A percentile compares a stretch with the other conserved stretches of the same genome.
These are phyloP conservation scores for Zelonia costaricensis DNA, from an alignment of 208 protist genomes.

Conservation along the genomic window DNA sequence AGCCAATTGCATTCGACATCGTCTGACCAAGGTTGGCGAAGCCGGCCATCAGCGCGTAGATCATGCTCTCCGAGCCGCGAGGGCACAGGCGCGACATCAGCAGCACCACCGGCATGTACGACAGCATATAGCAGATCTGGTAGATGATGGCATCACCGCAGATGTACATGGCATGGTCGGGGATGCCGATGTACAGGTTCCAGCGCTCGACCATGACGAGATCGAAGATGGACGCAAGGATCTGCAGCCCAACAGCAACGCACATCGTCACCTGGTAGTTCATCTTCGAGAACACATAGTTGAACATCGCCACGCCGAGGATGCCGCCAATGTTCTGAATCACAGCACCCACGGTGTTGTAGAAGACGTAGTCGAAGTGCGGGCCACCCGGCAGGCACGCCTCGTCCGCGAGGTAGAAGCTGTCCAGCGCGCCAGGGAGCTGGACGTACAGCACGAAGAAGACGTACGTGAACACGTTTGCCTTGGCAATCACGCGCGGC, in stretches of 20 bases:
- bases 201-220: slow-evolving; percentile 78
- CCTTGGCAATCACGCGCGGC: slow-evolving; percentile 38
- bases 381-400: slow-evolving; percentile 53
- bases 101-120: slow-evolving; percentile 72
- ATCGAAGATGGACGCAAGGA: slow-evolving; percentile 63
- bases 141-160: slow-evolving; percentile 65
- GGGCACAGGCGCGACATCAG: slow-evolving; percentile 80
- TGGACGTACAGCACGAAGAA: slow-evolving; percentile 50
- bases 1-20: slow-evolving; percentile 40
- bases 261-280: slow-evolving; percentile 68
- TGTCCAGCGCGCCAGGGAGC: slow-evolving; percentile 54
- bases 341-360: slow-evolving; percentile 46
- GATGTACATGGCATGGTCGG: slow-evolving; percentile 71
- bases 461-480: slow-evolving; percentile 29
- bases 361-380: slow-evolving; percentile 63
- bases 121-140: slow-evolving; percentile 56
- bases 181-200: slow-evolving; percentile 59
- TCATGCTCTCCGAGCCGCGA: slow-evolving; percentile 71
- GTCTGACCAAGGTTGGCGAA: slow-evolving; percentile 70
- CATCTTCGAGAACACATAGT: slow-evolving; percentile 50
- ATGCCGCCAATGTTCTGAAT: slow-evolving; percentile 51
- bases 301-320: slow-evolving; percentile 54
- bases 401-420: slow-evolving; percentile 48
- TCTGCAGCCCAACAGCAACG: slow-evolving; percentile 43
- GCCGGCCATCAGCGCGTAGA: slow-evolving; percentile 78